These are phyloP conservation scores for Ceratocystis colombiana DNA, from an alignment of 2,329 filamentous ascomycete species.

Conservation along the genomic window DNA sequence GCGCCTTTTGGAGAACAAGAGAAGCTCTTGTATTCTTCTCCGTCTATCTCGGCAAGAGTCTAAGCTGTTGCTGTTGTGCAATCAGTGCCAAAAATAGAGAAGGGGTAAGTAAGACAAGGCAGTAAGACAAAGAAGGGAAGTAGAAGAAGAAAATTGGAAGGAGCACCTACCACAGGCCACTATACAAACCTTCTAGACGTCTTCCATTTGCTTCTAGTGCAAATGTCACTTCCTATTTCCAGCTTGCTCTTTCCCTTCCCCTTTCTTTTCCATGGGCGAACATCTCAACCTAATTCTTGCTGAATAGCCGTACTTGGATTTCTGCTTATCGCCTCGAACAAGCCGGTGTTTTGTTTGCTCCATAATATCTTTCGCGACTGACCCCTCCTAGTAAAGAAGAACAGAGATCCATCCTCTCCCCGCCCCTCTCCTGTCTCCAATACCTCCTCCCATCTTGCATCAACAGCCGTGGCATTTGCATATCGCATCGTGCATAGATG, in stretches of 20 bases:
- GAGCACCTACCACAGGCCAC: background rate
- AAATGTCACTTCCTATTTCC: background rate
- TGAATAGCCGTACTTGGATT: too few relatives aligned
- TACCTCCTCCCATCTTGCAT: background rate
- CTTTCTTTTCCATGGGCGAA: background rate
- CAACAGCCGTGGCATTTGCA: background rate
- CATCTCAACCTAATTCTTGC: too few relatives aligned
- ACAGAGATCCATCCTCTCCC: background rate
- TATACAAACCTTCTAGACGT: constrained; percentile 9
- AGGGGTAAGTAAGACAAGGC: too few relatives aligned
- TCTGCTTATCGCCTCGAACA: too few relatives aligned
- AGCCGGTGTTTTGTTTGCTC: too few relatives aligned
- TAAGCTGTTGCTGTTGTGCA: too few relatives aligned
- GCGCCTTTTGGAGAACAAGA: too few relatives aligned
- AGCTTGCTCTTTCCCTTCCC: background rate
- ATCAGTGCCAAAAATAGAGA: too few relatives aligned
- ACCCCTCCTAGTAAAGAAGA: background rate
- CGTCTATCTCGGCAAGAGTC: too few relatives aligned
- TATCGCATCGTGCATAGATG: constrained; percentile 6
- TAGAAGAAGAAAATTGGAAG: too few relatives aligned
- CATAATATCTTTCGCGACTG: background rate
- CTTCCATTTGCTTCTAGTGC: constrained; percentile 9
- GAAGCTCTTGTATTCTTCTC: too few relatives aligned
- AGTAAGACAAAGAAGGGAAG: too few relatives aligned
- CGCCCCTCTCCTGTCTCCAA: background rate